These are phyloP conservation scores for Yamagishiella unicocca DNA, from an alignment of 139 green algal species.

Conservation along the genomic window DNA sequence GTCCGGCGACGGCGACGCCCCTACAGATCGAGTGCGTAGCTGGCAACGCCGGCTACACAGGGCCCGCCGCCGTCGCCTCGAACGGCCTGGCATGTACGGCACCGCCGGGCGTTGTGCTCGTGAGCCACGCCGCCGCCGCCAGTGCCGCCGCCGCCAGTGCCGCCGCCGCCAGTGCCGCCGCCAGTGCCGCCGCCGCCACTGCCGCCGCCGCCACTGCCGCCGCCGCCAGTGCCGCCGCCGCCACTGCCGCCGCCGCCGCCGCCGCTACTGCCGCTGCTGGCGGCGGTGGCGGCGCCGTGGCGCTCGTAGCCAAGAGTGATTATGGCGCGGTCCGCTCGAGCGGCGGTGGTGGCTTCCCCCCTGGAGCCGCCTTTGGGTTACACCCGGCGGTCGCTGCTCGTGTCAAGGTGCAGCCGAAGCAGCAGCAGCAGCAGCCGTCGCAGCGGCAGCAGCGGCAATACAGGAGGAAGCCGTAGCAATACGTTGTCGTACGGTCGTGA, in stretches of 20 bases:
- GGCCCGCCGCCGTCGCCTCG: too few species aligned
- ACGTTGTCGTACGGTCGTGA: too few species aligned
- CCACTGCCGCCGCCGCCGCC: background rate
- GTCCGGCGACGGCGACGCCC: too few species aligned
- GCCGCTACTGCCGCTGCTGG: too few species aligned
- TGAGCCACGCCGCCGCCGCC: background rate
- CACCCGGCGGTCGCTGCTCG: too few species aligned
- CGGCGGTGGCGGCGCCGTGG: background rate
- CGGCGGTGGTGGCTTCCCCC: background rate
- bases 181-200: background rate
- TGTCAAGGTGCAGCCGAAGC: too few species aligned
- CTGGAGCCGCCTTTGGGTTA: slow-evolving; percentile 23
- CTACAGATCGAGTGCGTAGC: too few species aligned
- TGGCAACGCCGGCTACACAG: too few species aligned
- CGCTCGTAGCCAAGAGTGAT: background rate
- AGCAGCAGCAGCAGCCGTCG: slow-evolving; percentile 17
- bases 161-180: background rate
- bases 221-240: background rate
- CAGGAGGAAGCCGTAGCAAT: too few species aligned
- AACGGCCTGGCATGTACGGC: background rate
- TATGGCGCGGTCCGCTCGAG: background rate
- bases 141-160: too few species aligned
- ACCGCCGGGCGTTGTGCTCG: background rate
- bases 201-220: background rate
- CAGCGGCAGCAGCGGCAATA: too few species aligned